Percentiles rank a stretch among this genome's conserved stretches.
Conservation (phyloP, 208 protist genomes). For the Trichomonas vaginalis region DNA sequence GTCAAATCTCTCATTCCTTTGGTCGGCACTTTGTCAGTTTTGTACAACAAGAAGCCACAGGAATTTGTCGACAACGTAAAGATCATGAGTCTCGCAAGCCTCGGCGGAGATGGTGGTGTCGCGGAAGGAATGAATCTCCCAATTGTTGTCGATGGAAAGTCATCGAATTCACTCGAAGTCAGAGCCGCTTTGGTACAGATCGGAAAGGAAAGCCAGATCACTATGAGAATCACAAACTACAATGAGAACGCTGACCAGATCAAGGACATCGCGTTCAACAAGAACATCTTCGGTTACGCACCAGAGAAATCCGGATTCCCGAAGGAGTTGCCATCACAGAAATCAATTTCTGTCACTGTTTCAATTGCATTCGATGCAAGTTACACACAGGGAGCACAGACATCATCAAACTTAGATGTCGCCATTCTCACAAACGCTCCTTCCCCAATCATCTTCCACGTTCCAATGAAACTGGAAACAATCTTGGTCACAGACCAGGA, state of each 20-base stretch:
- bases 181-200: neutral
- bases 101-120: neutral
- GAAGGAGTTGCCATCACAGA: neutral
- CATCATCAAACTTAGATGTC: neutral
- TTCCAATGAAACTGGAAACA: neutral
- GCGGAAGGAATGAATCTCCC: neutral
- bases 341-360: neutral
- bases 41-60: neutral
- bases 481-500: neutral
- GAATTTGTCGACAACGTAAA: neutral
- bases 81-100: neutral
- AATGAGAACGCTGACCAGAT: neutral
- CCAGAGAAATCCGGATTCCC: neutral
- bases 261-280: neutral
- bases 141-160: neutral
- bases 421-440: neutral
- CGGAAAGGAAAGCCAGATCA: neutral
- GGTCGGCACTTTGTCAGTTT: neutral
- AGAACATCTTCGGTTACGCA: slow-evolving; percentile 4
- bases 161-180: neutral
- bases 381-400: neutral
- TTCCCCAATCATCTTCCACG: neutral
- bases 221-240: neutral
- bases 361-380: neutral
- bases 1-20: neutral